Evolutionary conservation across 2,329 filamentous ascomycete genomes (phyloP).

Genomic region (Beauveria medogensis): DNA sequence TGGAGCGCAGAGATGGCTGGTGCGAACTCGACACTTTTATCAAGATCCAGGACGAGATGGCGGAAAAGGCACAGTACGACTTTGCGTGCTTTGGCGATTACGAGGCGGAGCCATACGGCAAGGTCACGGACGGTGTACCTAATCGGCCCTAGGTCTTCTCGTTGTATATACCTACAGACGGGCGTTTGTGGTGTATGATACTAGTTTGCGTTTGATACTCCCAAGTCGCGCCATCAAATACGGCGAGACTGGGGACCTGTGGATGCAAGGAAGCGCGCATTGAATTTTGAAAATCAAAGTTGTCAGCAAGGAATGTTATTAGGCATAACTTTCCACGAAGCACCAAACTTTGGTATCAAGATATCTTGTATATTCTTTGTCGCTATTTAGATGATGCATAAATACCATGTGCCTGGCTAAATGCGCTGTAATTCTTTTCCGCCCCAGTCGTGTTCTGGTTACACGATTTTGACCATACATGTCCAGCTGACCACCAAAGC

Average conservation of each 20-base stretch:
- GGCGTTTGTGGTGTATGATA: not conserved
- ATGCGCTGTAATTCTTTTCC: not conserved
- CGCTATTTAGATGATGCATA: not conserved
- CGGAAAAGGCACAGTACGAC: slow-evolving; percentile 52
- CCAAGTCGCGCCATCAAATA: too few species aligned
- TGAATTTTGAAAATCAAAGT: too few species aligned
- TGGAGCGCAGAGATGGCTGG: slow-evolving; percentile 61
- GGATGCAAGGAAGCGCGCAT: too few species aligned
- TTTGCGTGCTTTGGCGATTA: slow-evolving; percentile 57
- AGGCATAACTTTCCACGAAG: too few species aligned
- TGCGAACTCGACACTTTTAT: slow-evolving; percentile 66
- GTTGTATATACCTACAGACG: too few species aligned
- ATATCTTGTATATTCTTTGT: not conserved
- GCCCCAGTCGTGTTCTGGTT: not conserved
- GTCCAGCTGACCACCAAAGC: not conserved
- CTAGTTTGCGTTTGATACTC: too few species aligned
- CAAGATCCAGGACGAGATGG: slow-evolving; percentile 50
- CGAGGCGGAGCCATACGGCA: slow-evolving; percentile 26
- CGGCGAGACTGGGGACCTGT: too few species aligned
- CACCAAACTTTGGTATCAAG: too few species aligned
- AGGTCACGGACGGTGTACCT: slow-evolving; percentile 32
- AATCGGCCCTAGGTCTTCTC: not conserved
- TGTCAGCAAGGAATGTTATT: too few species aligned
- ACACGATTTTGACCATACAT: not conserved
- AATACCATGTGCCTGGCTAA: not conserved